A percentile compares a stretch with the other conserved stretches of the same genome.
phyloP scores from a whole-genome alignment of 2,329 filamentous ascomycete genomes.

The Alternaria longipes region DNA sequence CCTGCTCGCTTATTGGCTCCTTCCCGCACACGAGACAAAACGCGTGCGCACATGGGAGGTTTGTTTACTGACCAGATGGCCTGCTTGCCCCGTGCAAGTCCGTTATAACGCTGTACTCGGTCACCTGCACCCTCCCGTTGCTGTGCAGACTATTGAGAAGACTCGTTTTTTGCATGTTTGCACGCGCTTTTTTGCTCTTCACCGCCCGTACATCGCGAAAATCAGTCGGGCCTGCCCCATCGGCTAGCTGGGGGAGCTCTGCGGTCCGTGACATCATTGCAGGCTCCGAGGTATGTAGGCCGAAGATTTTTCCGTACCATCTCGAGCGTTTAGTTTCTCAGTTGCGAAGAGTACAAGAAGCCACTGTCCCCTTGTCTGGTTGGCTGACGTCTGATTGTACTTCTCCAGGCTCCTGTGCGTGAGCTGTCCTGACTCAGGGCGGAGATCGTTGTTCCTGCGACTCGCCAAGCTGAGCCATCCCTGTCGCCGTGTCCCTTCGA shows the following conservation, averaged over 20 bases:
- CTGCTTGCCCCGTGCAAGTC: not conserved
- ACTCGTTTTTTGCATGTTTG: not conserved
- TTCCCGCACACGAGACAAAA: conserved; percentile 32
- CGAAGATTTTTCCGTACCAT: conserved; percentile 23
- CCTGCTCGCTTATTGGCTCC: conserved; percentile 29
- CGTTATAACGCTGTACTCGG: not conserved
- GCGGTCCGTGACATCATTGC: conserved; percentile 42
- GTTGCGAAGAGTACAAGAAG: conserved; percentile 10
- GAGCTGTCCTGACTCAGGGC: conserved; percentile 23
- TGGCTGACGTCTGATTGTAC: conserved; percentile 12
- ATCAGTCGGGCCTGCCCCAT: conserved; percentile 22
- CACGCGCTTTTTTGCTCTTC: conserved; percentile 13
- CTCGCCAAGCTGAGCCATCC: conserved; percentile 26
- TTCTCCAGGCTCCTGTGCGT: conserved; percentile 10
- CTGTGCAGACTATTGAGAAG: not conserved
- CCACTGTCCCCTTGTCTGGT: conserved; percentile 7
- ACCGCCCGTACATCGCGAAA: conserved; percentile 11
- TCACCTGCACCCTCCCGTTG: not conserved
- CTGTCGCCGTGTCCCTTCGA: conserved; percentile 28
- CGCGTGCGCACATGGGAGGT: conserved; percentile 33
- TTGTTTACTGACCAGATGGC: conserved; percentile 26
- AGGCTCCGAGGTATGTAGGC: conserved; percentile 36
- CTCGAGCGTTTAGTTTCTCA: conserved; percentile 1
- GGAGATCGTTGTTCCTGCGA: conserved; percentile 30
- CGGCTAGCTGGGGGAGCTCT: conserved; percentile 25